These are phyloP conservation scores for Citrus maxima DNA, from an alignment of 345 rosid genomes.

Conservation along the genomic window DNA sequence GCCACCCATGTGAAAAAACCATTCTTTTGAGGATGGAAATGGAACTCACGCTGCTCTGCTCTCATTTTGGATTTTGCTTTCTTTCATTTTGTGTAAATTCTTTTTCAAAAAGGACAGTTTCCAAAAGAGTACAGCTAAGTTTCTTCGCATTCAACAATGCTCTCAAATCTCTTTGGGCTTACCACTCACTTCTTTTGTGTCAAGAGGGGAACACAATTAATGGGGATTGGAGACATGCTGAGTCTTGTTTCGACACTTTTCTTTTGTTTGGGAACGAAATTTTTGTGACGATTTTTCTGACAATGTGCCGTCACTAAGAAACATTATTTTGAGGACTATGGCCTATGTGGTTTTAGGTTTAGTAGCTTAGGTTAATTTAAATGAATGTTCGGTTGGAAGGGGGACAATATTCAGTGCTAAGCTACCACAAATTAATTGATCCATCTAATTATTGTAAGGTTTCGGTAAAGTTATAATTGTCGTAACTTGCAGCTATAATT, in stretches of 20 bases:
- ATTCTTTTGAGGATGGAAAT: conserved; percentile 24
- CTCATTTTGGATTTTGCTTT: neutral
- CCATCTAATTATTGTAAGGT: too few species aligned
- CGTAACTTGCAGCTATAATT: too few species aligned
- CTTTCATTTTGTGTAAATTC: neutral
- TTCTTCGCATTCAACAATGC: neutral
- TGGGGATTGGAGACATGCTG: conserved; percentile 29
- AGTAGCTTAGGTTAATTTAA: neutral
- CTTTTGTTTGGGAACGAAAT: neutral
- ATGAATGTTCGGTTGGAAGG: conserved; percentile 25
- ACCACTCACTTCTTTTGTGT: neutral
- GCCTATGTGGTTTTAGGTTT: conserved; percentile 14
- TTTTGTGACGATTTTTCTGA: neutral
- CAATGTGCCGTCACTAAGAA: neutral
- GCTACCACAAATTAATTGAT: neutral
- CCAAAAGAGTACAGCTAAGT: conserved; percentile 19
- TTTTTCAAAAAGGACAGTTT: conserved; percentile 7
- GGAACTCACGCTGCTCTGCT: neutral
- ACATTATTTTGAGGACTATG: neutral
- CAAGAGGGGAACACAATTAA: conserved; percentile 21
- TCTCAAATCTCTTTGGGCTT: conserved; percentile 15
- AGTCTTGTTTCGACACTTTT: conserved; percentile 20
- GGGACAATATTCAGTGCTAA: neutral
- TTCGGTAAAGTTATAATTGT: too few species aligned
- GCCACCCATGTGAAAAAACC: conserved; percentile 34